Percentiles rank a stretch among this genome's conserved stretches.
Conservation (phyloP, 345 rosid species). For the Turnera subulata region DNA sequence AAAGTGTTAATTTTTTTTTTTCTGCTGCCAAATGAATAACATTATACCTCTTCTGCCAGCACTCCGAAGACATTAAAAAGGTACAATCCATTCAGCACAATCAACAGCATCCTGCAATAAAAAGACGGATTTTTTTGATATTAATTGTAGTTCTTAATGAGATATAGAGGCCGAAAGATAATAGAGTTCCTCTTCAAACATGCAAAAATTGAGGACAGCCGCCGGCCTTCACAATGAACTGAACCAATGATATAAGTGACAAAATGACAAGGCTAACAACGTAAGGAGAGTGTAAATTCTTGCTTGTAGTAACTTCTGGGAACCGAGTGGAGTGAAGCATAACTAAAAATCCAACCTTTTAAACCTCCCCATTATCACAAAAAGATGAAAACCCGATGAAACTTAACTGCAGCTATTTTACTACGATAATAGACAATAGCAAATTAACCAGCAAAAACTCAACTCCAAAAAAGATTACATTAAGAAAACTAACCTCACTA, state of each 20-base stretch:
- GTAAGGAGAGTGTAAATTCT: too few species aligned
- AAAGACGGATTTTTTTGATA: conserved; percentile 7
- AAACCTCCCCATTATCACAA: background rate
- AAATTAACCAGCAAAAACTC: too few species aligned
- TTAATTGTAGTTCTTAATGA: too few species aligned
- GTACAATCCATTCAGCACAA: conserved; percentile 98
- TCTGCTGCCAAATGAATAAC: background rate
- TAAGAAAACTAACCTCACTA: too few species aligned
- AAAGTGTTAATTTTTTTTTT: background rate
- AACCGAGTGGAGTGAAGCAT: background rate
- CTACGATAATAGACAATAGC: background rate
- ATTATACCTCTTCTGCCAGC: conserved; percentile 85
- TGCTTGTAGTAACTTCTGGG: too few species aligned
- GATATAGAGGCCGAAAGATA: too few species aligned
- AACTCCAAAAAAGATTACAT: too few species aligned
- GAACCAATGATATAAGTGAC: background rate
- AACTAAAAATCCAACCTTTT: background rate
- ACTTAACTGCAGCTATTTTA: background rate
- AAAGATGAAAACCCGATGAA: too few species aligned
- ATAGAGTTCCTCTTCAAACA: too few species aligned
- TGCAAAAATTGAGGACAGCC: background rate
- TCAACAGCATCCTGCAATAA: conserved; percentile 88
- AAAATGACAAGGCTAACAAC: too few species aligned
- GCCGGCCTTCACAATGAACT: too few species aligned
- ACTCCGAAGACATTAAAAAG: conserved; percentile 80